Conservation (phyloP, 1,139 yeast genomes). For the Suhomyces bokatorum region DNA sequence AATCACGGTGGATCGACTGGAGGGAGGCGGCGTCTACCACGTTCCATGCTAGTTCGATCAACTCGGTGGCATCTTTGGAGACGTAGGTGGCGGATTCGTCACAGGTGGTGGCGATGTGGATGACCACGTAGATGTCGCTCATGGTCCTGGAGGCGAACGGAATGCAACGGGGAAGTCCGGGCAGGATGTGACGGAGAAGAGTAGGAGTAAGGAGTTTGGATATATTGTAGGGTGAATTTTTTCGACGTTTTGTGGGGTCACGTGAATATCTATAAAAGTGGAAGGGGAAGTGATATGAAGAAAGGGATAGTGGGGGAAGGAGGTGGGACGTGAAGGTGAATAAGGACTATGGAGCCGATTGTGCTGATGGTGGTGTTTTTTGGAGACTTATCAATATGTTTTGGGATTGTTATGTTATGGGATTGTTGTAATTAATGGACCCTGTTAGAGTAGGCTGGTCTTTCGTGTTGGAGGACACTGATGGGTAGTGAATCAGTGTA, state of each 20-base stretch:
- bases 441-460: no score
- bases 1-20: constrained; percentile 36
- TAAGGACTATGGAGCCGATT: no score
- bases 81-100: constrained; percentile 63
- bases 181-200: background rate
- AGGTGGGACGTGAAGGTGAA: no score
- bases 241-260: constrained; percentile 13
- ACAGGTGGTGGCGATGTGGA: constrained; percentile 66
- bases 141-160: constrained; percentile 23
- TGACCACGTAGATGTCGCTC: constrained; percentile 63
- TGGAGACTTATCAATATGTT: no score
- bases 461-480: no score
- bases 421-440: no score
- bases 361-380: no score
- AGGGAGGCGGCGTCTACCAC: constrained; percentile 44
- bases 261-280: constrained; percentile 10
- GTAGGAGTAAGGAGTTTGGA: background rate
- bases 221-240: constrained; percentile 6
- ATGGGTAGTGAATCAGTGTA: no score
- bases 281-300: no score
- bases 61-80: constrained; percentile 63
- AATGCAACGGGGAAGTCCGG: background rate
- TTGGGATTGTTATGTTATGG: no score
- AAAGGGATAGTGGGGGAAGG: no score
- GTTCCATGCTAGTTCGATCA: constrained; percentile 68